Conservation (phyloP, 441 rosid species). For the Melastoma candidum region DNA sequence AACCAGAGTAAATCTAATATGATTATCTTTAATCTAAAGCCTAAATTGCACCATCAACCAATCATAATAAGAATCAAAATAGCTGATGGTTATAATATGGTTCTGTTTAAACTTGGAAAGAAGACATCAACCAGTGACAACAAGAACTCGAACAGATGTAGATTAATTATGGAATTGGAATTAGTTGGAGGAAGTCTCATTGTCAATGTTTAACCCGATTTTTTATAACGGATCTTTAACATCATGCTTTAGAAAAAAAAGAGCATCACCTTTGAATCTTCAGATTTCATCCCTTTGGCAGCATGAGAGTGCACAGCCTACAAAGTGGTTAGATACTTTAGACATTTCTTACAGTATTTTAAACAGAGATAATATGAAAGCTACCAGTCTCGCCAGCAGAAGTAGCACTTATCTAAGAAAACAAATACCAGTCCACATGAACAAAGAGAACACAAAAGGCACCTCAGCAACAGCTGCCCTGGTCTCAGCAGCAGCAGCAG, state of each 20-base stretch:
- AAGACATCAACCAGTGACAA: too few species aligned
- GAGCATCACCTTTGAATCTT: slow-evolving; percentile 49
- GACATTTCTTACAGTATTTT: neutral
- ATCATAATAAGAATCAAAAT: too few species aligned
- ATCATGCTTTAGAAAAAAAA: neutral
- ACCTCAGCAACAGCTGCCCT: slow-evolving; percentile 96
- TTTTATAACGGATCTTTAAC: too few species aligned
- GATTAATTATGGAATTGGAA: too few species aligned
- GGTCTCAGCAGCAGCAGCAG: slow-evolving; percentile 73
- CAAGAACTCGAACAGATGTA: too few species aligned
- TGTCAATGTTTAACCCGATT: too few species aligned
- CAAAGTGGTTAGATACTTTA: slow-evolving; percentile 5
- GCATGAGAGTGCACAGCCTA: slow-evolving; percentile 76
- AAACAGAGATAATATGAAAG: slow-evolving; percentile 5
- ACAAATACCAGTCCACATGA: neutral
- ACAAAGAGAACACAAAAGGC: slow-evolving; percentile 2
- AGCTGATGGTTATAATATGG: too few species aligned
- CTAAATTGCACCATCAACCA: too few species aligned
- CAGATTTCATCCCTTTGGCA: slow-evolving; percentile 49
- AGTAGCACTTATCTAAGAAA: neutral
- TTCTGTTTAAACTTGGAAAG: too few species aligned
- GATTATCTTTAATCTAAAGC: too few species aligned
- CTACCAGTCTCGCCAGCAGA: slow-evolving; percentile 6
- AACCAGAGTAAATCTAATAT: too few species aligned
- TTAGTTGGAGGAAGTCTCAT: too few species aligned